Evolutionary conservation across 2,329 filamentous ascomycete species (phyloP), one percentile per base, ranked within the genome.

Genomic region (Sporothrix euskadiensis): DNA sequence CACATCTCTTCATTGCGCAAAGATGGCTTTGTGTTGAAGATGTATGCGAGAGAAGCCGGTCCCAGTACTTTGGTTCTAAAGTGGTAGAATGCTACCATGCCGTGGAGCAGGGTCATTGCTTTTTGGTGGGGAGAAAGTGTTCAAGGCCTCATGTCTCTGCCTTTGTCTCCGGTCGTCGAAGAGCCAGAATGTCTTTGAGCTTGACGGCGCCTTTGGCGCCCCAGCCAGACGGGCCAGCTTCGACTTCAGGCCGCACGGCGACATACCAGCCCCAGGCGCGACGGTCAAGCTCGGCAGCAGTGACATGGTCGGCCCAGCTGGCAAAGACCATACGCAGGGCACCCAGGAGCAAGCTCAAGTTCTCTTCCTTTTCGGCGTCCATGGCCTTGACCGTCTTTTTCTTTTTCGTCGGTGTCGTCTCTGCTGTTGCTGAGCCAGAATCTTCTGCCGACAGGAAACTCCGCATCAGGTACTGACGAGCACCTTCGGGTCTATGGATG

Each of bases 251-350:
- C 75, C 94, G 85, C 26, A 94, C 89, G 30, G 88, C 86, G 1
- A 91, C 84, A 81, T 97, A 97, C 94, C 94, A 97, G 12, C 84
- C 84, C 92, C 93, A 97, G 22, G 93, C 92, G 74, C 90, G 87
- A 75, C 86, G 86, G 79, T 97, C 92, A 71, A 97, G 83, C 78
- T 97, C 92, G 19, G 87, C 84, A 4, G 83, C 82, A 35, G 82
- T 85, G 47, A 97, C 80, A 41, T 88, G 85, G n/a, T 84, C 82
- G 0, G 86, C 85, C 94, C 94, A 97, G 75, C 92, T 95, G 65
- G 86, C 84, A 78, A 89, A 94, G 0, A 97, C 80, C 26, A 93
- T 80, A 75, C 94, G 88, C 73, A 97, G 83, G 0, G 92, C 90
- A 3, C 88, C 90, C 0, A 97, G 84, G 3, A 97, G 81, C 73